Conservation (phyloP, 768 basidiomycete species). For the Phanerochaete carnosa region DNA sequence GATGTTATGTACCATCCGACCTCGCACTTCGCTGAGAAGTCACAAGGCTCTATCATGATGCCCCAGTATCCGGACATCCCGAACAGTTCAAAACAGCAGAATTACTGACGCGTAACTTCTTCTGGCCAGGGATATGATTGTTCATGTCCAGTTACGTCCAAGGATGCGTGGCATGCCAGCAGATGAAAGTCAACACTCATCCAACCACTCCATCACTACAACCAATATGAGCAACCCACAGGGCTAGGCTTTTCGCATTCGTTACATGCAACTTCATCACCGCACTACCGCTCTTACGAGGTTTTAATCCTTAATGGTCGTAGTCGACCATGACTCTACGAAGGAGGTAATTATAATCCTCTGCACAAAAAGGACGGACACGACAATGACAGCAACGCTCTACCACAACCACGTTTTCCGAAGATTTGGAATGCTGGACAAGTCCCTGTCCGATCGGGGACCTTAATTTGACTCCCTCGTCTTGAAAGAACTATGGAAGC, state of each 20-base stretch:
- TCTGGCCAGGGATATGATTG: conserved; percentile 25
- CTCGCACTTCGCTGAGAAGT: neutral
- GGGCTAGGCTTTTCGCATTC: conserved; percentile 14
- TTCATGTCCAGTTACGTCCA: conserved; percentile 22
- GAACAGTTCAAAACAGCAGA: conserved; percentile 23
- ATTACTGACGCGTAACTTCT: conserved; percentile 21
- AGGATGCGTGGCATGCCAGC: conserved; percentile 26
- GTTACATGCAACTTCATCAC: conserved; percentile 25
- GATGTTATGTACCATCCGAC: conserved; percentile 1
- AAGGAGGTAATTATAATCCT: conserved; percentile 28
- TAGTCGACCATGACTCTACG: neutral
- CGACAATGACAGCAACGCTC: no score
- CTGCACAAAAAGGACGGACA: conserved; percentile 30
- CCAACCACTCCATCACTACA: conserved; percentile 8
- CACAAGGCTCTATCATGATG: conserved; percentile 22
- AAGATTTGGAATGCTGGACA: no score
- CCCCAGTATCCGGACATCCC: conserved; percentile 23
- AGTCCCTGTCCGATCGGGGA: no score
- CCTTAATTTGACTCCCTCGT: no score
- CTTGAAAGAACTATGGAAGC: no score
- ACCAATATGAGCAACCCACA: neutral
- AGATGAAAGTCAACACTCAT: conserved; percentile 19
- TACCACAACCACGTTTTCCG: no score
- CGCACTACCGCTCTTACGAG: conserved; percentile 13
- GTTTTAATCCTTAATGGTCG: neutral